Percentiles rank a stretch among this genome's conserved stretches.
phyloP scores from a whole-genome alignment of 2,329 filamentous ascomycete genomes.

The Colletotrichum sp. region DNA sequence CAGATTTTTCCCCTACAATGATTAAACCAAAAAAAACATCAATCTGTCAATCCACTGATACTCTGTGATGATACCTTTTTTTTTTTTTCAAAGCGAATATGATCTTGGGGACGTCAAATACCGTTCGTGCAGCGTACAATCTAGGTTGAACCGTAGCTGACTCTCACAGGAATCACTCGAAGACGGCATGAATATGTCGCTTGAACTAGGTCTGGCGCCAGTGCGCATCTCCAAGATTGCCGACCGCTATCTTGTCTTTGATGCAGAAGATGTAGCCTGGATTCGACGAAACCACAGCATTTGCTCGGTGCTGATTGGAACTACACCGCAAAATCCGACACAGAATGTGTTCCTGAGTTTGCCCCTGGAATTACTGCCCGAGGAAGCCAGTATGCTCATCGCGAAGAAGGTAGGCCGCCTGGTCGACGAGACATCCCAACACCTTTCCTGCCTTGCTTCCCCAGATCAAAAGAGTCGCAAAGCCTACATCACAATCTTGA shows the following conservation, averaged over 20 bases:
- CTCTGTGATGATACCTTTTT: conserved; percentile 42
- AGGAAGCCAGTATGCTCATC: conserved; percentile 84
- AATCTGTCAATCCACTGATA: conserved; percentile 68
- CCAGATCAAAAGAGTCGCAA: conserved; percentile 62
- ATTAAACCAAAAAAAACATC: conserved; percentile 45
- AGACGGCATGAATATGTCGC: neutral
- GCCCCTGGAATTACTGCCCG: conserved; percentile 87
- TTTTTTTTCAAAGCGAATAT: conserved; percentile 38
- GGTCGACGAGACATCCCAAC: conserved; percentile 78
- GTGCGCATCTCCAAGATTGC: conserved; percentile 83
- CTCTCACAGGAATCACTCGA: neutral
- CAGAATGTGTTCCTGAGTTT: conserved; percentile 94
- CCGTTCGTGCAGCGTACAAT: neutral
- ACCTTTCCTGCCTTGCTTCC: conserved; percentile 67
- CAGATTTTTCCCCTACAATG: conserved; percentile 35
- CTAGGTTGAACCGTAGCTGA: neutral
- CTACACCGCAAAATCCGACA: conserved; percentile 88
- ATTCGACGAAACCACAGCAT: conserved; percentile 83
- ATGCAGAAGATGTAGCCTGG: conserved; percentile 78
- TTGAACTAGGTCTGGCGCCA: conserved; percentile 39
- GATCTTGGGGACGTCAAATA: neutral
- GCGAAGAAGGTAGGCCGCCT: conserved; percentile 78
- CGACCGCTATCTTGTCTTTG: conserved; percentile 87
- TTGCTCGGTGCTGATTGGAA: conserved; percentile 84
- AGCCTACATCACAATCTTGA: conserved; percentile 67